Percentiles rank a stretch among this genome's conserved stretches.
Conservation (phyloP, 2,329 filamentous ascomycete species). For the Colletotrichum shisoi region DNA sequence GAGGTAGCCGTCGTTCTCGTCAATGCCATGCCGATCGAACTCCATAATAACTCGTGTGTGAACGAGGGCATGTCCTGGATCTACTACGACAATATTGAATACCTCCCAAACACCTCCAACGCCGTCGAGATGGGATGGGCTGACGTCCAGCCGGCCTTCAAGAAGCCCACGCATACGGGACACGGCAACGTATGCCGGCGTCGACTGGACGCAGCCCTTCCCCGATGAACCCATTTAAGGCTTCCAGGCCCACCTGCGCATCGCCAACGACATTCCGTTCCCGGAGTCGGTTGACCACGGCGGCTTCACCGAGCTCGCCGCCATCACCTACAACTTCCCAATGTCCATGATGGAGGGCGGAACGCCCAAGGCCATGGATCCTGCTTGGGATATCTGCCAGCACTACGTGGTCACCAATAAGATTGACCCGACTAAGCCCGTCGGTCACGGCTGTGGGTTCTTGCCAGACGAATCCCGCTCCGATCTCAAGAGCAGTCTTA, state of each 20-base stretch:
- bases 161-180: neutral
- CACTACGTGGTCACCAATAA: conserved; percentile 13
- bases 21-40: neutral
- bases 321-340: neutral
- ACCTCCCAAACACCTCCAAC: neutral
- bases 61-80: neutral
- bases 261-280: neutral
- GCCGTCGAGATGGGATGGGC: neutral
- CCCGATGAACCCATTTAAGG: neutral
- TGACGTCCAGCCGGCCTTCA: neutral
- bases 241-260: conserved; percentile 3
- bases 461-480: conserved; percentile 1
- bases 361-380: conserved; percentile 1
- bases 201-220: neutral
- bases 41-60: neutral
- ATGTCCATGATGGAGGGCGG: neutral
- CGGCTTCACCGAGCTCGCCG: neutral
- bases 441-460: conserved; percentile 8
- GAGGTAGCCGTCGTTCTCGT: neutral
- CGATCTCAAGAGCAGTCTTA: conserved; percentile 2
- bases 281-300: neutral
- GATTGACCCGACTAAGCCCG: neutral
- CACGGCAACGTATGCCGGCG: neutral
- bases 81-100: neutral
- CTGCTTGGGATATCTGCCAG: conserved; percentile 7